A percentile compares a stretch with the other conserved stretches of the same genome.
Conservation (phyloP, 345 rosid species). For the Euclidium syriacum region DNA sequence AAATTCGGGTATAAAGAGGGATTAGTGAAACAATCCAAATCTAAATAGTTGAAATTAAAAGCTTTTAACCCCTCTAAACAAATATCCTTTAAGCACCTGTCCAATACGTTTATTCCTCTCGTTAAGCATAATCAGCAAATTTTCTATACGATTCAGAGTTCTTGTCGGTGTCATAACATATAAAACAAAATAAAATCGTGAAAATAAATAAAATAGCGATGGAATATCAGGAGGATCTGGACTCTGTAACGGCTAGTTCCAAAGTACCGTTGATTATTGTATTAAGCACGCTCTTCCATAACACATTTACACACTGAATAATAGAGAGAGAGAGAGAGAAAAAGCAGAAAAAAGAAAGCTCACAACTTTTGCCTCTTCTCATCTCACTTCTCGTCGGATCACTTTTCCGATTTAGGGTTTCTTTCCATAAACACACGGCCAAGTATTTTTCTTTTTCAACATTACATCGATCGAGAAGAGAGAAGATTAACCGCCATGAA, state of each 20-base stretch:
- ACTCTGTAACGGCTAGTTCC: slow-evolving; percentile 33
- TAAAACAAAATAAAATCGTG: neutral
- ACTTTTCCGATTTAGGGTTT: slow-evolving; percentile 15
- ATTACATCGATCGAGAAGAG: neutral
- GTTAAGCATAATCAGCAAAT: neutral
- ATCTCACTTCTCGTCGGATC: neutral
- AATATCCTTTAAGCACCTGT: neutral
- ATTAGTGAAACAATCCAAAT: no score
- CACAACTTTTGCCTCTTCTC: slow-evolving; percentile 3
- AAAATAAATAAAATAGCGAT: slow-evolving; percentile 6
- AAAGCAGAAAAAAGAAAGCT: neutral
- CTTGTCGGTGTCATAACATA: slow-evolving; percentile 12
- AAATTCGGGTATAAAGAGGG: no score
- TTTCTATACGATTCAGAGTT: neutral
- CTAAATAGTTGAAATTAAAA: no score
- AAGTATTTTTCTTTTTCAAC: neutral
- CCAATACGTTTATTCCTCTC: neutral
- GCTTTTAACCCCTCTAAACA: neutral
- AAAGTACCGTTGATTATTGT: slow-evolving; percentile 9
- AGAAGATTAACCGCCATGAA: slow-evolving; percentile 34
- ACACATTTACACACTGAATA: neutral
- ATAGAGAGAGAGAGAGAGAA: neutral
- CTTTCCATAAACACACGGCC: neutral
- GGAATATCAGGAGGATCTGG: slow-evolving; percentile 23
- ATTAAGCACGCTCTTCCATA: slow-evolving; percentile 23